Evolutionary conservation across 148 eudicot species (phyloP), one percentile per base, ranked within the genome.

Genomic region (Vaccinium macrocarpon): DNA sequence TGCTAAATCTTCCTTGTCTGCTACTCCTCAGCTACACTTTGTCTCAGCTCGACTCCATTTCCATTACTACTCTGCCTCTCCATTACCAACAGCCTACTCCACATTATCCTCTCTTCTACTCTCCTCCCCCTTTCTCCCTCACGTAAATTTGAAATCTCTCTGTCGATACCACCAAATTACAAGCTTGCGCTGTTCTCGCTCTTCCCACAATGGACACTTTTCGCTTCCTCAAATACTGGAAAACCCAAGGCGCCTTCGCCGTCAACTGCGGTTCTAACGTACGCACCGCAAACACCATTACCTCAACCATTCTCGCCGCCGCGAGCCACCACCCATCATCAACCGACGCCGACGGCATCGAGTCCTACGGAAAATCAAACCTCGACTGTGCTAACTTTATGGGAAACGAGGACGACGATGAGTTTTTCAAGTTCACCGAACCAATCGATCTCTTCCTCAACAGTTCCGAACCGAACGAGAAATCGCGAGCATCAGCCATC

Each of bases 121-220:
- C 46, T 49, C 21, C 8, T 32, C 35, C 35, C 2, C 35, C 35
- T 3, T 32, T 35, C 38, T 2, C 35, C 2, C 38, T 35, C 38
- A 2, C 38, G 38, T 35, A 2, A 35, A 35, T 49, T 76, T 23
- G 35, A 50, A 50, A 23, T 23, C 79, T 49, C 32, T 76, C 53
- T 50, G 2, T 50, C 57, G 23, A 35, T 0, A 35, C 4, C 18
- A n/a, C 53, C 6, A 49, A n/a, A 23, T 78, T 7, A 13, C 70
- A 29, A 38, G 29, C 56, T 70, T 56, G 48, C 87, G 90, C 14
- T 23, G 27, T 85, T 88, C 97, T 93, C 93, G 94, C 94, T 91
- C 89, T 91, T 85, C 95, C 97, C 78, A 90, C 95, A 13, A 95
- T 95, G 98, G 97, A 95, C 75, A 90, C 95, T 62, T 93, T 93